Conservation (phyloP, 345 rosid genomes). For the Pugionium dolabratum region DNA sequence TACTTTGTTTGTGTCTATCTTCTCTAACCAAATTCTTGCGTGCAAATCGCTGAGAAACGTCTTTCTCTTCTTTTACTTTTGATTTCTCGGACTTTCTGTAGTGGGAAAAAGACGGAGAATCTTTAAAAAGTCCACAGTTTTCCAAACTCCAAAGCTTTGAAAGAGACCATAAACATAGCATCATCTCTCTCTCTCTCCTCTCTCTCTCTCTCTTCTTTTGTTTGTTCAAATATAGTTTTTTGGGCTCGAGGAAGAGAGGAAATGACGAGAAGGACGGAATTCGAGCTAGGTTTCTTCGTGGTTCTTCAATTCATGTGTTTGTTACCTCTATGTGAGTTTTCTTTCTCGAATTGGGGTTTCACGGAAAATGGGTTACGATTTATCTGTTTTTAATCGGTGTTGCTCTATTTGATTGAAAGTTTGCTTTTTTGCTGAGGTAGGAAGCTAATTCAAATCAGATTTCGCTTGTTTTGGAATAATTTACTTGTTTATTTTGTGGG, state of each 20-base stretch:
- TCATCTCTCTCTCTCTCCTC: conserved; percentile 5
- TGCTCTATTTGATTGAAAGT: neutral
- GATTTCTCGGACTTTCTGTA: conserved; percentile 26
- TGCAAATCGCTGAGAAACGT: conserved; percentile 1
- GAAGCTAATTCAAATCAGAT: conserved; percentile 25
- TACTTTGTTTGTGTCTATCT: conserved; percentile 29
- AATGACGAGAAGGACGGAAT: conserved; percentile 33
- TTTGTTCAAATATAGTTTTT: neutral
- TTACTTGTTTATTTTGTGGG: conserved; percentile 39
- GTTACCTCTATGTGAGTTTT: conserved; percentile 36
- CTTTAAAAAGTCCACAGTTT: conserved; percentile 9
- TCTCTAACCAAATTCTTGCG: conserved; percentile 12
- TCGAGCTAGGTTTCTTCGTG: conserved; percentile 38
- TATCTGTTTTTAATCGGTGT: conserved; percentile 26
- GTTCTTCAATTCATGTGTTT: conserved; percentile 32
- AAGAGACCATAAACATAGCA: conserved; percentile 4
- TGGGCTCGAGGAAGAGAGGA: conserved; percentile 12
- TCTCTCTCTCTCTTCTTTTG: neutral
- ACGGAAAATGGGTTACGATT: neutral
- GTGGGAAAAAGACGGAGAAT: conserved; percentile 35
- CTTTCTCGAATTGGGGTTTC: conserved; percentile 20
- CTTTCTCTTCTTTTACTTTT: conserved; percentile 20
- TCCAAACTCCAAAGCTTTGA: conserved; percentile 32
- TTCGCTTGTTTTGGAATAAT: conserved; percentile 42
- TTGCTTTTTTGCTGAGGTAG: conserved; percentile 23